Conservation (phyloP, 768 basidiomycete genomes). For the Trametes cinnabarina region DNA sequence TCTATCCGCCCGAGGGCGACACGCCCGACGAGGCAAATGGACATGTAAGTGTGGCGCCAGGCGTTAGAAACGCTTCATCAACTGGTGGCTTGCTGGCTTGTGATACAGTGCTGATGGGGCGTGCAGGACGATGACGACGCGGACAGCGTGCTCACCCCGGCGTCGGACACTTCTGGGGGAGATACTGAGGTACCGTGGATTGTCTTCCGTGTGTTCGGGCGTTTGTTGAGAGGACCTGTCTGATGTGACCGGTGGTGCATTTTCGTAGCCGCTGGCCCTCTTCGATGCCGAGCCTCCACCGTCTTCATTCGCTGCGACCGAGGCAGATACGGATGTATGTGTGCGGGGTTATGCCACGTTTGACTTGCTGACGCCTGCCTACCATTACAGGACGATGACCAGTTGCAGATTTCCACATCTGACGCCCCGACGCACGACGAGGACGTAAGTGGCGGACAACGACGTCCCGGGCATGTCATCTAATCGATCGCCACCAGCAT, state of each 20-base stretch:
- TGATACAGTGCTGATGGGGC: conserved; percentile 1
- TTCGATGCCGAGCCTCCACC: conserved; percentile 24
- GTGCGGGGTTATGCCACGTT: background rate
- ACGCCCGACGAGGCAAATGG: background rate
- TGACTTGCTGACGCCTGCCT: background rate
- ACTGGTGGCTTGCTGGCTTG: background rate
- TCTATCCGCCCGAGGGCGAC: background rate
- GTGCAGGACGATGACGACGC: conserved; percentile 5
- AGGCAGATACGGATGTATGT: conserved; percentile 16
- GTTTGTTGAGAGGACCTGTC: background rate
- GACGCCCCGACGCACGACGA: background rate
- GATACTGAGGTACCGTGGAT: conserved; percentile 19
- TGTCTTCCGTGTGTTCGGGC: background rate
- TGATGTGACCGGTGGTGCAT: background rate
- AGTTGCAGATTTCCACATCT: background rate
- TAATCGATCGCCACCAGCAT: conserved; percentile 6
- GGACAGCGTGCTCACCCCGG: conserved; percentile 15
- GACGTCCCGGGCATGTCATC: background rate
- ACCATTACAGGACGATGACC: conserved; percentile 6
- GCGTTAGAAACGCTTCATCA: background rate
- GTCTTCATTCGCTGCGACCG: conserved; percentile 20
- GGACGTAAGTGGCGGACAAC: background rate
- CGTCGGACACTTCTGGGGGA: conserved; percentile 9
- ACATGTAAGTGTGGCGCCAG: background rate
- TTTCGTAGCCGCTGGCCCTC: conserved; percentile 14